phyloP scores from a whole-genome alignment of 257 asterid species.

The Ballota nigra region DNA sequence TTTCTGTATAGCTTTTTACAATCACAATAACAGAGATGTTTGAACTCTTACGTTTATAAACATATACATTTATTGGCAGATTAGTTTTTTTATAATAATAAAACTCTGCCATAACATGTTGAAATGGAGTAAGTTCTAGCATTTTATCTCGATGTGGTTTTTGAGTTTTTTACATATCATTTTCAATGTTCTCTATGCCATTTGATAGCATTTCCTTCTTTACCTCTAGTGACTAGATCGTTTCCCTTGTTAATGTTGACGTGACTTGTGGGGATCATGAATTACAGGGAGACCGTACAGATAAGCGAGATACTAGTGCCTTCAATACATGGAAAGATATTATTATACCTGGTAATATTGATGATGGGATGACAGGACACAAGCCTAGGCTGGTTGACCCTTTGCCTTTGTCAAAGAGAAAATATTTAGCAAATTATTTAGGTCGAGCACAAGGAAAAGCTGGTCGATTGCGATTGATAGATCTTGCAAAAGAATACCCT shows the following conservation, averaged over 20 bases:
- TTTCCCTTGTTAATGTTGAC: slow-evolving; percentile 1
- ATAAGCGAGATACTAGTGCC: slow-evolving; percentile 87
- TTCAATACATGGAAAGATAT: slow-evolving; percentile 97
- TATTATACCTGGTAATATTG: slow-evolving; percentile 91
- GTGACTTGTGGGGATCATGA: not conserved
- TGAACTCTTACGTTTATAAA: not conserved
- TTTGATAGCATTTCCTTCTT: not conserved
- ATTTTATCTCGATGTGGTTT: not conserved
- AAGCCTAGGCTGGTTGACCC: slow-evolving; percentile 70
- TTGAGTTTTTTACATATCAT: not conserved
- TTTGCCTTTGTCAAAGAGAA: slow-evolving; percentile 81
- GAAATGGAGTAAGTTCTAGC: slow-evolving; percentile 4
- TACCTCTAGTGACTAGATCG: not conserved
- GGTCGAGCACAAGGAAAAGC: slow-evolving; percentile 95
- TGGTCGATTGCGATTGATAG: slow-evolving; percentile 79
- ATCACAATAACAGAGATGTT: not conserved
- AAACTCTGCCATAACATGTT: not conserved
- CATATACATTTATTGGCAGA: not conserved
- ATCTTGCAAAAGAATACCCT: slow-evolving; percentile 80
- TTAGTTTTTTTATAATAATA: not conserved
- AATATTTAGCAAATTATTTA: slow-evolving; percentile 74
- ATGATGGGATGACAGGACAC: slow-evolving; percentile 82
- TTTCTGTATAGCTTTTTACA: not conserved
- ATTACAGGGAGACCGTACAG: slow-evolving; percentile 92
- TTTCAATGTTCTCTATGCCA: not conserved